phyloP scores from a whole-genome alignment of 306 rosid genomes.

The Oemleria cerasiformis region DNA sequence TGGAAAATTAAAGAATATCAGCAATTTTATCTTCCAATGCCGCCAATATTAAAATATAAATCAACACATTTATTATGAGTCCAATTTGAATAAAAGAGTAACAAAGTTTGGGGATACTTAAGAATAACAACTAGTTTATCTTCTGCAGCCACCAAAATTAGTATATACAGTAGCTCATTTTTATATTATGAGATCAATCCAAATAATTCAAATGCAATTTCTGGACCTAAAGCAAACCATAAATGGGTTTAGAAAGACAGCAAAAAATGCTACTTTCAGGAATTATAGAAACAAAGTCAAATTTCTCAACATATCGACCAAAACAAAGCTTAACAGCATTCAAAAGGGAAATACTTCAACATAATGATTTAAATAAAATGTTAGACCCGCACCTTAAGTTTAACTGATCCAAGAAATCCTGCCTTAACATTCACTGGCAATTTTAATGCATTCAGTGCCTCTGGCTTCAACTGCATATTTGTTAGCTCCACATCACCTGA shows the following conservation, averaged over 20 bases:
- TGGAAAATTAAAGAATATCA: not conserved
- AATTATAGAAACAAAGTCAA: not conserved
- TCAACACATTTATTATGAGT: not conserved
- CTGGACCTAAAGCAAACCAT: not conserved
- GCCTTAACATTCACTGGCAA: slow-evolving; percentile 98
- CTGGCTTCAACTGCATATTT: slow-evolving; percentile 99
- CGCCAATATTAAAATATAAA: not conserved
- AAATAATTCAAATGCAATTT: not conserved
- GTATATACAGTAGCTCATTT: not conserved
- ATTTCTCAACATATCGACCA: not conserved
- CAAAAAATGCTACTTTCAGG: not conserved
- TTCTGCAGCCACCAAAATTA: not conserved
- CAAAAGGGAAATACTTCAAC: slow-evolving; percentile 19
- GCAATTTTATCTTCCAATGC: not conserved
- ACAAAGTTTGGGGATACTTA: not conserved
- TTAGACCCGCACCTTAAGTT: slow-evolving; percentile 71
- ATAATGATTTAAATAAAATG: slow-evolving; percentile 7
- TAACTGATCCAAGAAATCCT: slow-evolving; percentile 97
- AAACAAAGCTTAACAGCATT: not conserved
- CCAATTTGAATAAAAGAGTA: not conserved
- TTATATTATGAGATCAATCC: not conserved
- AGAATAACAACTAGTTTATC: not conserved
- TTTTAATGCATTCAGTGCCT: slow-evolving; percentile 92
- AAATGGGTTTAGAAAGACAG: no score
- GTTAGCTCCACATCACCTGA: slow-evolving; percentile 97